Base-by-base conservation (phyloP, 768 basidiomycete species). In the Boletus pseudopeckii region DNA sequence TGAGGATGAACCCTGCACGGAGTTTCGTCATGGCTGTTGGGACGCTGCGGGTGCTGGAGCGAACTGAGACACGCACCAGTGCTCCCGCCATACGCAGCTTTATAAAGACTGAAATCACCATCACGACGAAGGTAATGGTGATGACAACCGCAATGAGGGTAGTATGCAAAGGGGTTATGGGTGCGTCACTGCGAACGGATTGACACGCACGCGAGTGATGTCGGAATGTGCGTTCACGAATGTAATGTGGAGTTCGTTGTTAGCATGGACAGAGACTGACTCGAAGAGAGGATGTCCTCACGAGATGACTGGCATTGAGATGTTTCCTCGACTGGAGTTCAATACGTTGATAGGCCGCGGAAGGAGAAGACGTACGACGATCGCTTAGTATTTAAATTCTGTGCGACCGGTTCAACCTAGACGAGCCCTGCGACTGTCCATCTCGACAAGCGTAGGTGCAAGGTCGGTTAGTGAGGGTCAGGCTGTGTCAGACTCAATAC, bases 121-220 rank as follows among this genome's bases (percentile, higher is more conserved):
- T 0, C 1, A 15, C 0, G 32, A 33, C 1, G 7, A 20, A 0
- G 14, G 8, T 2, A 10, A 45, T 2, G 13, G 30, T 2, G 1
- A 45, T 1, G 18, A 22, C 1, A 15, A 45, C 20, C 8, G 7
- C 9, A 28, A 9, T 8, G 14, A 20, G 0, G 32, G 2, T 3
- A 1, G 0, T 8, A 8, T 0, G 2, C 18, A 8, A 17, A 13
- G 26, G 15, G 1, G 44, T 2, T 18, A 10, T 5, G 18, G 30
- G 4, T 11, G 5, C 0, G 13, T 6, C 4, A 10, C 14, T 1
- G 17, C 22, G 13, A 17, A 37, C 3, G 6, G 34, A 13, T 24
- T n/a, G 22, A 7, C 18, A 28, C 18, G 18, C 37, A 13, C 15
- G 11, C 30, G 7, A 40, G 24, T 7, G 13, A 18, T 7, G 11